phyloP scores from a whole-genome alignment of 768 basidiomycete genomes.

The Rhizopogon rudus region DNA sequence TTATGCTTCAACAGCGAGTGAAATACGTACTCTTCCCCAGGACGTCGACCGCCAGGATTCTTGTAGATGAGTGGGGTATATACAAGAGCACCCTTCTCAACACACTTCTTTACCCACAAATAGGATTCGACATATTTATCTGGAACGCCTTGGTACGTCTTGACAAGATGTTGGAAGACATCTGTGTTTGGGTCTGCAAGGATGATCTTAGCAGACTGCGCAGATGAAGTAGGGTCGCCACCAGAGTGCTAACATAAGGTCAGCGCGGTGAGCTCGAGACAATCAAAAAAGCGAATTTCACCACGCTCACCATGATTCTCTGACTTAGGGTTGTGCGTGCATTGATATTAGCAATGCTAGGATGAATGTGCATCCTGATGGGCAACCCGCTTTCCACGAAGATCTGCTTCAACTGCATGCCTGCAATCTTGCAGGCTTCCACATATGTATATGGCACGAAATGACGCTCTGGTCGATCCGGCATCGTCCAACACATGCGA shows the following conservation, averaged over 20 bases:
- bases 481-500: constrained; percentile 63
- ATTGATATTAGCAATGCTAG: constrained; percentile 75
- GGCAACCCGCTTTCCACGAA: constrained; percentile 62
- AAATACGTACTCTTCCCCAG: constrained; percentile 72
- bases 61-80: constrained; percentile 80
- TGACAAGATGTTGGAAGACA: constrained; percentile 68
- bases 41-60: constrained; percentile 75
- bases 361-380: constrained; percentile 75
- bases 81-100: constrained; percentile 57
- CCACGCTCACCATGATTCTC: constrained; percentile 57
- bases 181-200: constrained; percentile 79
- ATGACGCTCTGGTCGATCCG: constrained; percentile 67
- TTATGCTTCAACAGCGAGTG: neutral
- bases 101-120: constrained; percentile 81
- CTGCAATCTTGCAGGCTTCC: constrained; percentile 79
- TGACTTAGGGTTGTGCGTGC: constrained; percentile 60
- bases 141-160: constrained; percentile 61
- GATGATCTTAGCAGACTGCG: constrained; percentile 70
- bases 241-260: constrained; percentile 60
- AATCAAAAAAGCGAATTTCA: neutral
- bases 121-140: constrained; percentile 79
- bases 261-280: neutral
- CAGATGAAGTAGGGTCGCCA: constrained; percentile 67
- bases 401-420: constrained; percentile 69
- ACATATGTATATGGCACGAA: constrained; percentile 82